Evolutionary conservation across 352 stramenopile genomes (phyloP), one percentile per base, ranked within the genome.

Genomic region (Aphanomyces stellatus): DNA sequence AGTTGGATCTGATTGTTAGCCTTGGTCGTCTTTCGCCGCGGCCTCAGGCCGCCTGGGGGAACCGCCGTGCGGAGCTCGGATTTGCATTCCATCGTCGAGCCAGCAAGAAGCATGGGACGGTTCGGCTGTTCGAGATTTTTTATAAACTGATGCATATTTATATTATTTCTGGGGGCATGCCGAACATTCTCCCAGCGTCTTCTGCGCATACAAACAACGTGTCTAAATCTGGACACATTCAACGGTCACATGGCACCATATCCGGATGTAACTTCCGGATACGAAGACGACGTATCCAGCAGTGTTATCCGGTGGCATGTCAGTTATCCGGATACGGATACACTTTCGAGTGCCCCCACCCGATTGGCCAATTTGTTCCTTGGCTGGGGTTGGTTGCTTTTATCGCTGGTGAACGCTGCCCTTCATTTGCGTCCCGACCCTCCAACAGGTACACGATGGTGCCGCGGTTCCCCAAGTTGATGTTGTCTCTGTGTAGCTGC

Each of bases 361-460:
- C 19, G 49, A 57, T 57, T 57, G 49, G 49, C n/a, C 49, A 13
- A 57, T 33, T 57, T 57, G 49, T 34, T 57, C 49, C 49, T 57
- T 57, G 49, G 49, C 49, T 57, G 49, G 49, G 33, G 33, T 57
- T 57, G 49, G 49, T 57, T 57, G 49, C 4, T 57, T 57, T 13
- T 37, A 57, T 57, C 49, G 33, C 15, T 57, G 49, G 49, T 57
- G 49, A 35, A 57, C 30, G n/a, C 27, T 11, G 27, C 30, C 10
- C 22, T 35, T 57, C 49, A 57, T 57, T 57, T 57, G 49, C 49
- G 49, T 67, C 46, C 60, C 60, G 48, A 35, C 60, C 60, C 48
- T 57, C 60, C 60, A 67, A 67, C 60, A 40, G 60, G 49, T 64
- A 64, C 40, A 19, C 13, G 22, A 11, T n/a, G 19, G n/a, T 30